Percentiles rank a stretch among this genome's conserved stretches.
phyloP scores from a whole-genome alignment of 2,329 filamentous ascomycete genomes.

The Aspergillus awamori region DNA sequence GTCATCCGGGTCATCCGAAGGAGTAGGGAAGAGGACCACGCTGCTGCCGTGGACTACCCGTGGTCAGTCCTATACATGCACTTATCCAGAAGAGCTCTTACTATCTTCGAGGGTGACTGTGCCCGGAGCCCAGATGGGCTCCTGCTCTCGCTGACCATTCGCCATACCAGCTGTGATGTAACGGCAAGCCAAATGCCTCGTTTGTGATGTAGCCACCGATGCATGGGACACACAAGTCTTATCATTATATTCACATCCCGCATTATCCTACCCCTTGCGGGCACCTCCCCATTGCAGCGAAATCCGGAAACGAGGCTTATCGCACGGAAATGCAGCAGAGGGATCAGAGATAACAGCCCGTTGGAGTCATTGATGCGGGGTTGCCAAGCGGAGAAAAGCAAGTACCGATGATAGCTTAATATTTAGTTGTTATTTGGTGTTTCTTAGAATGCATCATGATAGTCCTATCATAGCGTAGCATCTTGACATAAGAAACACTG shows the following conservation, averaged over 20 bases:
- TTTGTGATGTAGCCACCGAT: not conserved
- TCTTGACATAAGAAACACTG: not conserved
- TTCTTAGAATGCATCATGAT: not conserved
- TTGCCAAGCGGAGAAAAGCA: not conserved
- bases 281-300: not conserved
- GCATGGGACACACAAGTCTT: not conserved
- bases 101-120: not conserved
- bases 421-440: not conserved
- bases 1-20: conserved; percentile 31
- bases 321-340: not conserved
- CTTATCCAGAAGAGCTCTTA: not conserved
- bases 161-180: not conserved
- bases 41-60: not conserved
- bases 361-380: not conserved
- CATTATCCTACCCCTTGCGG: not conserved
- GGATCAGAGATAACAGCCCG: not conserved
- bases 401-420: not conserved
- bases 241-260: not conserved
- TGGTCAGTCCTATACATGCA: not conserved
- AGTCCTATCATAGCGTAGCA: not conserved
- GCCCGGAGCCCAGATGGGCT: not conserved
- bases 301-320: not conserved
- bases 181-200: not conserved
- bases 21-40: conserved; percentile 21
- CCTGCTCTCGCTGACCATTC: not conserved